Evolutionary conservation across 1,139 yeast genomes (phyloP), one percentile per base, ranked within the genome.

Genomic region (Arxiozyma heterogenica): DNA sequence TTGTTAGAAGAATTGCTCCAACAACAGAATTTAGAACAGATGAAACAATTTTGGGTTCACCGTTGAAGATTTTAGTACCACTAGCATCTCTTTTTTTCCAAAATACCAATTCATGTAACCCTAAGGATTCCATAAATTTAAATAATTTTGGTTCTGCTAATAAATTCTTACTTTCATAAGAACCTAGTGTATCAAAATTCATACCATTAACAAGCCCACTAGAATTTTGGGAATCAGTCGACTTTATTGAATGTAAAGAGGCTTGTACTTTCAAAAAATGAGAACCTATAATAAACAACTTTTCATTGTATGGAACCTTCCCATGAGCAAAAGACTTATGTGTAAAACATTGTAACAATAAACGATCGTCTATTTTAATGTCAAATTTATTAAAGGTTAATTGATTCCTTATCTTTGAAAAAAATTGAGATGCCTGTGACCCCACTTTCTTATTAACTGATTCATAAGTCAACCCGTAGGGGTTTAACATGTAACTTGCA

Each of bases 281-380:
- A 44, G 80, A 72, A n/a, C 98, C 98, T 71, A 88, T 73, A 51
- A 84, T 79, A 27, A 88, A 77, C 63, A 91, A 75, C 69, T 86
- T 86, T 67, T 89, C 96, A 71, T 91, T 91, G 71, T 85, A 88
- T 21, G 97, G 96, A 64, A 84, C 83, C 58, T 80, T 76, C 18
- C 96, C 97, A 71, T 88, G 94, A 9, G 95, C 95, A 75, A 90
- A 91, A 45, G 96, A 87, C 72, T 91, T 91, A 72, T 91, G 97
- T 15, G 97, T 90, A 64, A 90, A 73, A 41, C 86, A 82, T 72
- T 91, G 97, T 57, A 89, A 73, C 43, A 86, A 75, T 56, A 86
- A 62, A 9, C 58, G 57, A 51, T 64, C 63, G 7, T 64, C 55
- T 30, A 68, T 52, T 17, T 60, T 49, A 18, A 67, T 59, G 20